A percentile compares a stretch with the other conserved stretches of the same genome.
phyloP scores from a whole-genome alignment of 2,329 filamentous ascomycete genomes.

The Aspergillus fructus region DNA sequence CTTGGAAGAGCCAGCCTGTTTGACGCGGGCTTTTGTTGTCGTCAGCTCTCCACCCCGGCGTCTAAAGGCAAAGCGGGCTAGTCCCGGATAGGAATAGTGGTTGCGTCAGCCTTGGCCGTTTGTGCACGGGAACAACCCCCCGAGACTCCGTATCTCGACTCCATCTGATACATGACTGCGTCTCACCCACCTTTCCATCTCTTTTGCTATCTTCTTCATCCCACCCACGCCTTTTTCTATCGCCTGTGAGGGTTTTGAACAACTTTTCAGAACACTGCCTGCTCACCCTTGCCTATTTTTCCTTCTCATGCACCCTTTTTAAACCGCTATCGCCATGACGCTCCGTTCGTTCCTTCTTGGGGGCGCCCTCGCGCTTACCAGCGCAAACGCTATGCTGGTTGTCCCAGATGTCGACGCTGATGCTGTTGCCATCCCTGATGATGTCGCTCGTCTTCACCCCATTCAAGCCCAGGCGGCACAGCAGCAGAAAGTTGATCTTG shows the following conservation, averaged over 20 bases:
- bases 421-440: constrained; percentile 23
- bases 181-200: neutral
- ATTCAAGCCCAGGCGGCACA: constrained; percentile 26
- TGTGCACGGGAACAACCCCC: neutral
- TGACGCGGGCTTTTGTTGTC: neutral
- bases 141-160: neutral
- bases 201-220: constrained; percentile 4
- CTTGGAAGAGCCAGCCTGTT: neutral
- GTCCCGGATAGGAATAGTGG: neutral
- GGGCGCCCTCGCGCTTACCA: constrained; percentile 33
- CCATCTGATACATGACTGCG: neutral
- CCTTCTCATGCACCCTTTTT: constrained; percentile 13
- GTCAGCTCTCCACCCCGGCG: constrained; percentile 4
- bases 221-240: neutral
- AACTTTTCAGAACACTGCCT: neutral
- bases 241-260: neutral
- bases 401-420: constrained; percentile 34
- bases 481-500: constrained; percentile 30
- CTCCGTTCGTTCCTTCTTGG: constrained; percentile 37
- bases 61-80: neutral
- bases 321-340: constrained; percentile 29
- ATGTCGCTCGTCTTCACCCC: constrained; percentile 25
- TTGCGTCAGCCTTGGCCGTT: constrained; percentile 8
- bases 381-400: constrained; percentile 39
- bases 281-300: constrained; percentile 3